Evolutionary conservation across 2,329 filamentous ascomycete species (phyloP).

Genomic region (Hypoxylon sp.): DNA sequence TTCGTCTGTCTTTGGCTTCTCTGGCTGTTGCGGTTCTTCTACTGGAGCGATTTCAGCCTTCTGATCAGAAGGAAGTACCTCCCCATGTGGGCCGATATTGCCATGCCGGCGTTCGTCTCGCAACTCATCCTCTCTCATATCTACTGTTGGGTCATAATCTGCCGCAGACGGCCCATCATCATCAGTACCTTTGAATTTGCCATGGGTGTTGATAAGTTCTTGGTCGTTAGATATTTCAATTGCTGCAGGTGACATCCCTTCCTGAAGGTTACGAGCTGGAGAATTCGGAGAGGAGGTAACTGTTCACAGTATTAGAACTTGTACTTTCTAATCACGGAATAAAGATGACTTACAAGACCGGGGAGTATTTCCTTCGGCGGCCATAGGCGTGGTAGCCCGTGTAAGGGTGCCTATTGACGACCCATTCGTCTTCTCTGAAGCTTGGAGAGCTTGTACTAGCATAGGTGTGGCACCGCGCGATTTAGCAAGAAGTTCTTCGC

Average conservation of each 20-base stretch:
- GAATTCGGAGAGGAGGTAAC: constrained; percentile 58
- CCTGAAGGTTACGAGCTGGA: constrained; percentile 62
- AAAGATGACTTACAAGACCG: constrained; percentile 61
- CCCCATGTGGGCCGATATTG: constrained; percentile 69
- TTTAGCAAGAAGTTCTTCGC: constrained; percentile 88
- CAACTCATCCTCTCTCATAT: constrained; percentile 80
- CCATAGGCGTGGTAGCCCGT: constrained; percentile 61
- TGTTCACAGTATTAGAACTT: constrained; percentile 42
- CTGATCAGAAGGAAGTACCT: constrained; percentile 63
- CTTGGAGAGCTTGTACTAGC: constrained; percentile 80
- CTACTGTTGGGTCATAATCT: constrained; percentile 82
- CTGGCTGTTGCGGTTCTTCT: constrained; percentile 57
- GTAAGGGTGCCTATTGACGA: constrained; percentile 67
- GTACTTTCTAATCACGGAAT: constrained; percentile 32
- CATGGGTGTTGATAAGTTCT: constrained; percentile 75
- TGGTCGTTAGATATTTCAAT: constrained; percentile 77
- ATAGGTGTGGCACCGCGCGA: constrained; percentile 81
- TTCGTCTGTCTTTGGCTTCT: constrained; percentile 66
- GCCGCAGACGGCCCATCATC: constrained; percentile 81
- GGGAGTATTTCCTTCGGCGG: constrained; percentile 60
- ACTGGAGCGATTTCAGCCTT: constrained; percentile 53
- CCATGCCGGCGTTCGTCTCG: constrained; percentile 70
- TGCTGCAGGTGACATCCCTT: constrained; percentile 69
- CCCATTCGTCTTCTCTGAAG: constrained; percentile 69
- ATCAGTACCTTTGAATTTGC: constrained; percentile 61